Evolutionary conservation across 345 rosid genomes (phyloP).

Genomic region (Eucalyptus camaldulensis): DNA sequence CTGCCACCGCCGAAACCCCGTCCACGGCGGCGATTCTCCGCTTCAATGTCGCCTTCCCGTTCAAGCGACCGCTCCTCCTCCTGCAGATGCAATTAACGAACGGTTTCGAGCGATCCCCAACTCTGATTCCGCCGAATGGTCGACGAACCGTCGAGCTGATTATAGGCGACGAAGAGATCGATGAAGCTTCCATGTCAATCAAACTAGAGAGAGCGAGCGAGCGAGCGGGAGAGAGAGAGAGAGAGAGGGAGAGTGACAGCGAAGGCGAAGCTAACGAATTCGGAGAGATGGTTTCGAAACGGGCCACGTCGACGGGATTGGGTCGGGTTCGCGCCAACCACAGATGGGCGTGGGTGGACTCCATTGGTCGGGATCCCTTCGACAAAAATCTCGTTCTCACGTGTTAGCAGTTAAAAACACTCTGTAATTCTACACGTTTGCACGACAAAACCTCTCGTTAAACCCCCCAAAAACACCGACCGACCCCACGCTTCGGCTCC

Average conservation of each 20-base stretch:
- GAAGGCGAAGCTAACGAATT: not conserved
- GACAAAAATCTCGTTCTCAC: not conserved
- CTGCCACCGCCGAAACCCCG: slow-evolving; percentile 21
- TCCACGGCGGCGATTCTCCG: slow-evolving; percentile 10
- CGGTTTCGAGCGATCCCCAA: slow-evolving; percentile 4
- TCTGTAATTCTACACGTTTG: not conserved
- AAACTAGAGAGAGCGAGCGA: not conserved
- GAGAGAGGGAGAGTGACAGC: not conserved
- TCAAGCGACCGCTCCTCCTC: not conserved
- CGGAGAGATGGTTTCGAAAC: not conserved
- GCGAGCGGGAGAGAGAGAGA: too few relatives aligned
- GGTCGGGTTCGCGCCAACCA: slow-evolving; percentile 31
- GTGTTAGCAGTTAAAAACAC: not conserved
- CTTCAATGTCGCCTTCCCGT: not conserved
- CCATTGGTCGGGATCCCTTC: not conserved
- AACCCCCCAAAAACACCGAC: not conserved
- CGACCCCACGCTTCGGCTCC: not conserved
- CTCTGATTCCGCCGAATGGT: not conserved
- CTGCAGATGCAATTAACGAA: not conserved
- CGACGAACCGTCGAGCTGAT: not conserved
- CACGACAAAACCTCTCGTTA: not conserved
- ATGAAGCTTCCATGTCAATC: slow-evolving; percentile 23
- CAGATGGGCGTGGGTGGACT: not conserved
- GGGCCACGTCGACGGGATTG: slow-evolving; percentile 20
- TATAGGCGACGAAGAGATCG: slow-evolving; percentile 4